Evolutionary conservation across 2,329 filamentous ascomycete genomes (phyloP).

Genomic region (Leptographium lundbergii): DNA sequence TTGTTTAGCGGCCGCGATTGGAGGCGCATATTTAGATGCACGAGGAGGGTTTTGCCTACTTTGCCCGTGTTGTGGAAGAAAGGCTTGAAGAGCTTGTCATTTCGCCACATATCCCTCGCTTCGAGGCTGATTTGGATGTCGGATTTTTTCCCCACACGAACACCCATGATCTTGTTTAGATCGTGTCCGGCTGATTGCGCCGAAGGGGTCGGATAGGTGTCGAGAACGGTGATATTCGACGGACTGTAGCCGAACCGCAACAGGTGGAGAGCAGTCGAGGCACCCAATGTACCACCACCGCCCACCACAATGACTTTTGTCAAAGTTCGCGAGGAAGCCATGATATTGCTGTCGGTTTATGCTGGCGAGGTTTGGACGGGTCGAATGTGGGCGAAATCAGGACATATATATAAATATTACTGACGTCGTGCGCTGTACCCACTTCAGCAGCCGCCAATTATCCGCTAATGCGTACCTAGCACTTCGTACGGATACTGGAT

Average conservation of each 20-base stretch:
- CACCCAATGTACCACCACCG: constrained; percentile 19
- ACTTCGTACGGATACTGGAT: too few species aligned
- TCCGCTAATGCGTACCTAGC: too few species aligned
- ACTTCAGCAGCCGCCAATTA: too few species aligned
- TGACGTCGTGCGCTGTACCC: too few species aligned
- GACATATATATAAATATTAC: background rate
- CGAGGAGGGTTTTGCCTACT: background rate
- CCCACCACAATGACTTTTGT: constrained; percentile 4
- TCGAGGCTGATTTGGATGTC: constrained; percentile 21
- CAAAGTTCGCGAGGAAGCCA: background rate
- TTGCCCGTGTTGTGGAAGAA: constrained; percentile 25
- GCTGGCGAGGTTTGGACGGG: background rate
- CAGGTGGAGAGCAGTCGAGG: constrained; percentile 33
- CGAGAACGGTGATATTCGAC: constrained; percentile 31
- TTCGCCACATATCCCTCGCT: constrained; percentile 25
- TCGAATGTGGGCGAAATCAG: background rate
- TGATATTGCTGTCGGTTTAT: background rate
- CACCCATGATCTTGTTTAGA: constrained; percentile 33
- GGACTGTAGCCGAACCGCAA: constrained; percentile 27
- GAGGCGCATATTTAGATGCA: background rate
- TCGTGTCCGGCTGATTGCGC: constrained; percentile 33
- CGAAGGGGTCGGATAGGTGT: constrained; percentile 31
- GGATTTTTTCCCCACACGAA: constrained; percentile 20
- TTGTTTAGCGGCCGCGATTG: background rate
- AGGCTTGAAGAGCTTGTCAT: constrained; percentile 34